Base-by-base conservation (phyloP, 768 basidiomycete genomes). In the Kwoniella sp. region DNA sequence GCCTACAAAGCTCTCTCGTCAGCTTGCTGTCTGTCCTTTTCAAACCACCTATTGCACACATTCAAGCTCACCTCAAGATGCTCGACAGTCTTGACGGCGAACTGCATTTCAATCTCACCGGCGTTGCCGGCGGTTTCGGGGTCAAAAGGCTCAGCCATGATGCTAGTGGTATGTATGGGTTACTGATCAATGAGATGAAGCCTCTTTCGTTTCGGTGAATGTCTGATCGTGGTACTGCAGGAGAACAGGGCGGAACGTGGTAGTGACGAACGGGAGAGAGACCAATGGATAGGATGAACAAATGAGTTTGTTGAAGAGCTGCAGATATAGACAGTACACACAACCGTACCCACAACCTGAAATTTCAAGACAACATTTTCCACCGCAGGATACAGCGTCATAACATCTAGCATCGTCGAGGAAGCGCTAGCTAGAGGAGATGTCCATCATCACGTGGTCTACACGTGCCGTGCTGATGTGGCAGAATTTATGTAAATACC, bases 21-120 rank as follows among this genome's bases (percentile, higher is more conserved):
- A 53, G 52, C 40, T 44, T 44, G 8, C 8, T 44, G 4, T 44
- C 40, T 44, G 8, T 33, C 33, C 13, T 13, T 13, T 33, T 6
- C 13, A 13, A 13, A 33, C 13, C 7, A 33, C 13, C 6, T 33
- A 13, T 33, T 33, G 22, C 7, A 47, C 17, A 24, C 8, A 36
- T 17, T 21, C n/a, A 9, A 21, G 63, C 86, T 65, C 55, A 91
- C 92, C 84, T 95, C 91, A 49, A 94, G 91, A 69, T 98, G 92
- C 78, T 99, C 94, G 55, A 98, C 93, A 13, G 92, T 91, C 79
- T 89, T 91, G 60, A 99, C 95, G 25, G 91, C 91, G 77, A 93
- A 92, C 89, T 96, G 93, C 85, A 93, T 94, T 83, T 97, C 95
- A 66, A 99, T 95, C 86, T 97, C 92, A 67, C 86, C 82, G 72